A percentile compares a stretch with the other conserved stretches of the same genome.
Evolutionary conservation across 2,329 filamentous ascomycete genomes (phyloP).

Genomic region (Pyrenophora tritici-repentis): DNA sequence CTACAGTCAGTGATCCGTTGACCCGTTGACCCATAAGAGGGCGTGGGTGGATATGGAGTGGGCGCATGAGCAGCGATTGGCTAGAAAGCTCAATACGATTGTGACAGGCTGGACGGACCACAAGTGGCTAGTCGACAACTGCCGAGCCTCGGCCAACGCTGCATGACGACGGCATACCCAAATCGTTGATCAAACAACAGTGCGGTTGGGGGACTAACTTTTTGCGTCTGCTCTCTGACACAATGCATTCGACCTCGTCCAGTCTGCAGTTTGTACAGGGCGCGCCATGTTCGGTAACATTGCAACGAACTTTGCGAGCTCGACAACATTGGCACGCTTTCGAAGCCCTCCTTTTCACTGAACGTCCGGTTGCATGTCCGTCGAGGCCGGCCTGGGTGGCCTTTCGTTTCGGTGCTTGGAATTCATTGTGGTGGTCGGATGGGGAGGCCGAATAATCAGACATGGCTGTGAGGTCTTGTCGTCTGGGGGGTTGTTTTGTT

Average conservation of each 20-base stretch:
- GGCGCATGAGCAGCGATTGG: conserved; percentile 9
- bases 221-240: conserved; percentile 76
- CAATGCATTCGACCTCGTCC: conserved; percentile 75
- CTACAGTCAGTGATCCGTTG: conserved; percentile 26
- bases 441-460: conserved; percentile 46
- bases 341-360: conserved; percentile 83
- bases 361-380: conserved; percentile 54
- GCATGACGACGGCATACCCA: conserved; percentile 30
- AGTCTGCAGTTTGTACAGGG: conserved; percentile 87
- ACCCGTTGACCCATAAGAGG: conserved; percentile 1
- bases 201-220: conserved; percentile 64
- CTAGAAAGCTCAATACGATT: conserved; percentile 11
- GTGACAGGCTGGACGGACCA: conserved; percentile 25
- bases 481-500: background rate
- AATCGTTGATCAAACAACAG: conserved; percentile 16
- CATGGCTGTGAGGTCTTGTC: conserved; percentile 34
- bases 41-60: background rate
- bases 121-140: conserved; percentile 27
- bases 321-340: conserved; percentile 89
- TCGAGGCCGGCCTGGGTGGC: conserved; percentile 61
- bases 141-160: conserved; percentile 19
- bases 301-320: conserved; percentile 88
- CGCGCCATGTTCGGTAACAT: conserved; percentile 83
- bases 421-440: conserved; percentile 39
- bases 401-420: conserved; percentile 60